These are phyloP conservation scores for Pseudocercospora eumusae DNA, from an alignment of 2,329 filamentous ascomycete genomes.

Conservation along the genomic window DNA sequence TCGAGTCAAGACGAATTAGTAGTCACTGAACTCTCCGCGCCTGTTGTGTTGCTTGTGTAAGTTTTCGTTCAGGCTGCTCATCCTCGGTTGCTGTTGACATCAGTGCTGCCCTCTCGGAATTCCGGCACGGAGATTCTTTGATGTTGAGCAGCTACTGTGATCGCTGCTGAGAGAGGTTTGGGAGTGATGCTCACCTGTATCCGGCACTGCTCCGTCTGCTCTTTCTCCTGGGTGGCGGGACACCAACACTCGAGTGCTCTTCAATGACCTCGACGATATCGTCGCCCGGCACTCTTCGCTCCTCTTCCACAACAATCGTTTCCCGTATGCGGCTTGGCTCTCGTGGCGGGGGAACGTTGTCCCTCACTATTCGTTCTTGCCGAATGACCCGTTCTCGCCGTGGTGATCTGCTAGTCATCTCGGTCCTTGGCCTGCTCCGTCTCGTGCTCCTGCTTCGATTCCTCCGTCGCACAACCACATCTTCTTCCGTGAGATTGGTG, in stretches of 20 bases:
- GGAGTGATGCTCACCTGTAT: constrained; percentile 48
- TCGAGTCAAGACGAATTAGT: constrained; percentile 9
- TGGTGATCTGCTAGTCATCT: constrained; percentile 38
- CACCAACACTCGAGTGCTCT: constrained; percentile 51
- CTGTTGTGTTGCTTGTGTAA: constrained; percentile 23
- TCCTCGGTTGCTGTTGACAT: constrained; percentile 7
- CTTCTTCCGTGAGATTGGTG: constrained; percentile 36
- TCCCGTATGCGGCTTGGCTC: constrained; percentile 37
- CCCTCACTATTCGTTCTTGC: constrained; percentile 40
- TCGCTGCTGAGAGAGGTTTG: neutral
- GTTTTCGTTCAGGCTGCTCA: constrained; percentile 12
- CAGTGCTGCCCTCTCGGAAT: constrained; percentile 1
- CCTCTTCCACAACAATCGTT: constrained; percentile 49
- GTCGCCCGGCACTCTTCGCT: constrained; percentile 50
- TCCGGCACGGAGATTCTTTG: neutral
- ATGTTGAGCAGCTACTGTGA: constrained; percentile 7
- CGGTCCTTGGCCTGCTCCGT: constrained; percentile 31
- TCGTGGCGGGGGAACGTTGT: constrained; percentile 31
- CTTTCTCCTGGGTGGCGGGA: constrained; percentile 42
- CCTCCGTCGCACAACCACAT: constrained; percentile 37
- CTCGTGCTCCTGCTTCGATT: constrained; percentile 31
- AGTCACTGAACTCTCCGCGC: constrained; percentile 27
- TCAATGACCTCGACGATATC: constrained; percentile 62
- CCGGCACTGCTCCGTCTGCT: constrained; percentile 44
- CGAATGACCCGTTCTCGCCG: constrained; percentile 38